Percentiles rank a stretch among this genome's conserved stretches.
These are phyloP conservation scores for Ceratocystis ficicola DNA, from an alignment of 2,329 filamentous ascomycete species.

Conservation along the genomic window DNA sequence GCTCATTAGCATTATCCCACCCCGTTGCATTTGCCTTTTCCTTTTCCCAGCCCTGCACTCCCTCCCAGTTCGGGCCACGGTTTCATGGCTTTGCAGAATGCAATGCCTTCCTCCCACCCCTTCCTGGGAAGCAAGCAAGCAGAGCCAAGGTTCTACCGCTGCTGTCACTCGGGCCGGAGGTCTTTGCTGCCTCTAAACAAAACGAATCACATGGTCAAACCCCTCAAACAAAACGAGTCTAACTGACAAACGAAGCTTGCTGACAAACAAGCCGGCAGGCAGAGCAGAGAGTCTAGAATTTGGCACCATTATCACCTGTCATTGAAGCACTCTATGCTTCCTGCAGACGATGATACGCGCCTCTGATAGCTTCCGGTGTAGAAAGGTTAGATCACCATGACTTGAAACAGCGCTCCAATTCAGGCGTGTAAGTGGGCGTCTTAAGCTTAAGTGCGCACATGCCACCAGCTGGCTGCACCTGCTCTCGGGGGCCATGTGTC, in stretches of 20 bases:
- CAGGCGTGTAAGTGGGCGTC: neutral
- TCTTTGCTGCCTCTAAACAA: neutral
- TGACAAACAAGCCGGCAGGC: neutral
- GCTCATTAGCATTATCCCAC: too few species aligned
- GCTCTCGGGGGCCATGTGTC: too few species aligned
- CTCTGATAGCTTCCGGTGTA: slow-evolving; percentile 2
- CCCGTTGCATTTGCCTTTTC: too few species aligned
- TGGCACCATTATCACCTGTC: neutral
- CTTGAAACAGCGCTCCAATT: neutral
- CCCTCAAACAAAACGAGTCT: too few species aligned
- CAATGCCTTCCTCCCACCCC: neutral
- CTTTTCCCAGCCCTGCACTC: too few species aligned
- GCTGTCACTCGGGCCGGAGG: too few species aligned
- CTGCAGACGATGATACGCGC: slow-evolving; percentile 4
- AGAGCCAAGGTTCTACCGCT: too few species aligned
- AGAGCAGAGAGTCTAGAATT: neutral
- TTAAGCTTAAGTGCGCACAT: too few species aligned
- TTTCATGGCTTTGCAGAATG: neutral
- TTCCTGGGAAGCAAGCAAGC: too few species aligned
- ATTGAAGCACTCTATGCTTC: neutral
- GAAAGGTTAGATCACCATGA: slow-evolving; percentile 7
- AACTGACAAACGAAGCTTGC: too few species aligned
- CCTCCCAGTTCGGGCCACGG: too few species aligned
- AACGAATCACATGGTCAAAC: neutral
- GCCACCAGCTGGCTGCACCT: neutral